Evolutionary conservation across 2,329 filamentous ascomycete species (phyloP).

Genomic region (Sclerotinia borealis): DNA sequence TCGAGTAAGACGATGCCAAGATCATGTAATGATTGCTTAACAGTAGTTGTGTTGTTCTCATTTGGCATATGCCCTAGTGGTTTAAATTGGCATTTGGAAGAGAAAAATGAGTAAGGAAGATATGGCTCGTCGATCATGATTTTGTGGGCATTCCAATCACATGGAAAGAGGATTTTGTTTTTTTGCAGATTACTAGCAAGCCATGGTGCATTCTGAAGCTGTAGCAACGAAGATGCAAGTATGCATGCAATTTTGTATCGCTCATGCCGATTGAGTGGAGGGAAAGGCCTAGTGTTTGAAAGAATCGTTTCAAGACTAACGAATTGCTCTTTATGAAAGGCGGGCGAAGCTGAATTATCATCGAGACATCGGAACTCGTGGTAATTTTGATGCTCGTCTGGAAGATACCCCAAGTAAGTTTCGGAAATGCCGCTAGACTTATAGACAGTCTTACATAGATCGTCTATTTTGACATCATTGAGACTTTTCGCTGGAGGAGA

Average conservation of each 20-base stretch:
- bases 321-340: not conserved
- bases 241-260: constrained; percentile 23
- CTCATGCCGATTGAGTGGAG: constrained; percentile 17
- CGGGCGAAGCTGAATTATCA: not conserved
- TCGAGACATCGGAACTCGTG: constrained; percentile 9
- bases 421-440: not conserved
- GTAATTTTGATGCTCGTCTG: constrained; percentile 15
- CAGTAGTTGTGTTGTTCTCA: not conserved
- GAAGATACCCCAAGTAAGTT: constrained; percentile 17
- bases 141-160: constrained; percentile 10
- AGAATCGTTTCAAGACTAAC: constrained; percentile 22
- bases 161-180: constrained; percentile 22
- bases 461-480: constrained; percentile 15
- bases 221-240: constrained; percentile 23
- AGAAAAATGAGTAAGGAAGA: constrained; percentile 15
- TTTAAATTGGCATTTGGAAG: not conserved
- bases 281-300: not conserved
- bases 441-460: constrained; percentile 18
- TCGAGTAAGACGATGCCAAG: constrained; percentile 27
- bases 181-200: constrained; percentile 21
- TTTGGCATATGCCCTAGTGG: not conserved
- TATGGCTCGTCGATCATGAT: constrained; percentile 21
- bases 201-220: constrained; percentile 26
- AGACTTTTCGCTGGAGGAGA: not conserved
- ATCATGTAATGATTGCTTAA: constrained; percentile 16